These are phyloP conservation scores for Breynia disticha DNA, from an alignment of 441 rosid species.

Conservation along the genomic window DNA sequence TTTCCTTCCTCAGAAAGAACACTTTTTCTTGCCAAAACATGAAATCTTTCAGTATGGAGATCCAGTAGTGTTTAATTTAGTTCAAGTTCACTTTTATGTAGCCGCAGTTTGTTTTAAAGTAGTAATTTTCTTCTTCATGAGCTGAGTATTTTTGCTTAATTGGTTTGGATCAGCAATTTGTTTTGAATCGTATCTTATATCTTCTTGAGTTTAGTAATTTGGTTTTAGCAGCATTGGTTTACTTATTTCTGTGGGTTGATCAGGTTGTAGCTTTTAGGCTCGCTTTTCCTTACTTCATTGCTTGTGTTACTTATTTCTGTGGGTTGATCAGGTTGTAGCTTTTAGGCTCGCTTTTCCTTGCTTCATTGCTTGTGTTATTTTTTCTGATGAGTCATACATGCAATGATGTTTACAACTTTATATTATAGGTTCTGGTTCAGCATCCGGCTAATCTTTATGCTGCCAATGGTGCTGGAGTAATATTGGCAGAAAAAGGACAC, in stretches of 20 bases:
- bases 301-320: not conserved
- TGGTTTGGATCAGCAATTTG: no score
- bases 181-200: no score
- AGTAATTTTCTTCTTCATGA: no score
- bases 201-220: not conserved
- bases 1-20: not conserved
- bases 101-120: no score
- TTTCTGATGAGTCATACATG: no score
- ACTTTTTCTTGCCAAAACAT: not conserved
- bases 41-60: no score
- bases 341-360: constrained; percentile 2
- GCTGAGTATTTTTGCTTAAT: no score
- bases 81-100: no score
- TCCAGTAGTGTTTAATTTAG: no score
- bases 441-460: constrained; percentile 90
- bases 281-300: not conserved
- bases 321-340: constrained; percentile 6
- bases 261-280: constrained; percentile 7
- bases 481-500: constrained; percentile 96
- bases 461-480: constrained; percentile 97
- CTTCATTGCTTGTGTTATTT: not conserved
- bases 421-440: constrained; percentile 75
- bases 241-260: constrained; percentile 1
- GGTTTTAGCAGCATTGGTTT: not conserved
- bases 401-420: not conserved